Evolutionary conservation across 106 monocot genomes (phyloP).

Genomic region (Dactylorhiza incarnata): DNA sequence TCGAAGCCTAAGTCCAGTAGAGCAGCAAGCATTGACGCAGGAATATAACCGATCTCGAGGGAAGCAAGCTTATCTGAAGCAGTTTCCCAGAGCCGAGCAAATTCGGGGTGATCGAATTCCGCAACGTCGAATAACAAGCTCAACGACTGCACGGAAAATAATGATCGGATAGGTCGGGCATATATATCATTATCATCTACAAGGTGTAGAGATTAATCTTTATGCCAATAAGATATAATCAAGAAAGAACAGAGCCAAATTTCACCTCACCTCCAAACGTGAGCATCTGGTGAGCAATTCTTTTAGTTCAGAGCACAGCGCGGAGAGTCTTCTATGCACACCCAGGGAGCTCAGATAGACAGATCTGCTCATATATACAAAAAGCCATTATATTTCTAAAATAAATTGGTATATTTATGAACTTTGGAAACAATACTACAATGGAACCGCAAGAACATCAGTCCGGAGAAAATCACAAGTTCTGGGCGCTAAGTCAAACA

Average conservation of each 20-base stretch:
- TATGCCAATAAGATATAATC: not conserved
- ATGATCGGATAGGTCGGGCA: not conserved
- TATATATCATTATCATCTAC: no score
- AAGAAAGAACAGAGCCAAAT: not conserved
- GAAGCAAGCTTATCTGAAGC: slow-evolving; percentile 50
- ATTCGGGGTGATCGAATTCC: slow-evolving; percentile 49
- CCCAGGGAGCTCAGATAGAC: slow-evolving; percentile 58
- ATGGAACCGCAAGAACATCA: not conserved
- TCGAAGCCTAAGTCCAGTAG: slow-evolving; percentile 30
- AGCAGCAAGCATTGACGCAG: slow-evolving; percentile 45
- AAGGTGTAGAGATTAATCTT: not conserved
- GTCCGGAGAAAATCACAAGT: not conserved
- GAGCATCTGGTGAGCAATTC: slow-evolving; percentile 67
- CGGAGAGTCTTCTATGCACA: slow-evolving; percentile 35
- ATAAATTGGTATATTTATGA: not conserved
- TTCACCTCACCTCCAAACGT: slow-evolving; percentile 55
- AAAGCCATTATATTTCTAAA: not conserved
- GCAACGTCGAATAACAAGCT: slow-evolving; percentile 74
- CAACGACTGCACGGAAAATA: slow-evolving; percentile 45
- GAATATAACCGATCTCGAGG: slow-evolving; percentile 83
- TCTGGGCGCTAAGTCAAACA: not conserved
- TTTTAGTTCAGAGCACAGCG: slow-evolving; percentile 60
- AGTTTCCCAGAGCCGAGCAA: slow-evolving; percentile 53
- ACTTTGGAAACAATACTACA: not conserved
- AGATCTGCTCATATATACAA: slow-evolving; percentile 29